Conservation (phyloP, 768 basidiomycete species). For the Lepiota venenata region DNA sequence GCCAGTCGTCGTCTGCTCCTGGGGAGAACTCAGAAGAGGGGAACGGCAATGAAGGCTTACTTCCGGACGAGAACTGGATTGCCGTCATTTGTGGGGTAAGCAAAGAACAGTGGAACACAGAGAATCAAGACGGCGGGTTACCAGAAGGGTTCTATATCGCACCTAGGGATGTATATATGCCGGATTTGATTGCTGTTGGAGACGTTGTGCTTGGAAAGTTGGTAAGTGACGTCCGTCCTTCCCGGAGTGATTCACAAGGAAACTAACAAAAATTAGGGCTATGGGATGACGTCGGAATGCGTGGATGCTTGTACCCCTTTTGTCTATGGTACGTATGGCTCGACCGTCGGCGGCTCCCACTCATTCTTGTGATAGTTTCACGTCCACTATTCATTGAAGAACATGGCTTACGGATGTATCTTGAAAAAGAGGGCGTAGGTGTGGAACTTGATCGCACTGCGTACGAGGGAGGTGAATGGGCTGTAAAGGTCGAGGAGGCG, state of each 20-base stretch:
- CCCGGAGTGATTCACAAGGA: not conserved
- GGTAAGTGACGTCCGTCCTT: slow-evolving; percentile 33
- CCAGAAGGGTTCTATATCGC: slow-evolving; percentile 76
- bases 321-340: slow-evolving; percentile 54
- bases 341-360: not conserved
- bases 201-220: slow-evolving; percentile 80
- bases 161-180: slow-evolving; percentile 78
- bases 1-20: not conserved
- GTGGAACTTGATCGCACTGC: slow-evolving; percentile 60
- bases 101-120: slow-evolving; percentile 46
- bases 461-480: slow-evolving; percentile 78
- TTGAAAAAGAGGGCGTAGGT: slow-evolving; percentile 63
- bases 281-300: slow-evolving; percentile 79
- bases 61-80: slow-evolving; percentile 73
- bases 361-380: slow-evolving; percentile 44
- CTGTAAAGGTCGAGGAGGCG: slow-evolving; percentile 54
- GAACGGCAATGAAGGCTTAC: slow-evolving; percentile 32
- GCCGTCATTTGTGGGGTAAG: slow-evolving; percentile 77
- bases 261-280: slow-evolving; percentile 45
- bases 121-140: slow-evolving; percentile 32
- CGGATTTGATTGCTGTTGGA: slow-evolving; percentile 69
- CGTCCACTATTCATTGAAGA: slow-evolving; percentile 82
- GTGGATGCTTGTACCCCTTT: slow-evolving; percentile 76
- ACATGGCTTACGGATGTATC: slow-evolving; percentile 64
- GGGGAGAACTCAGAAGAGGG: slow-evolving; percentile 5